phyloP scores from a whole-genome alignment of 73 alveolate genomes.

The Stentor coeruleus region DNA sequence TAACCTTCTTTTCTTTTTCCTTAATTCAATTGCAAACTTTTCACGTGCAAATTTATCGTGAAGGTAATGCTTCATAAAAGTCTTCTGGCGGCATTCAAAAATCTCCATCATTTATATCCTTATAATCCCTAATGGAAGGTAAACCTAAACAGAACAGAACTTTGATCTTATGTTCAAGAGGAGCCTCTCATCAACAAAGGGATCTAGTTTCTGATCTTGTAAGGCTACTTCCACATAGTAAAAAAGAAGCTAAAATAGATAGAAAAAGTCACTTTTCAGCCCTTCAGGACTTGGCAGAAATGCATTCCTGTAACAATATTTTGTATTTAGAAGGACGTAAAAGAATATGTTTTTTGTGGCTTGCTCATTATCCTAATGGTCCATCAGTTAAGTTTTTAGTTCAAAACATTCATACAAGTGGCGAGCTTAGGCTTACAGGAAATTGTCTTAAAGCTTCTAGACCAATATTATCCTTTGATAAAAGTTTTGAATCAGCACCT shows the following conservation, averaged over 20 bases:
- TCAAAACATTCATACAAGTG: conserved; percentile 82
- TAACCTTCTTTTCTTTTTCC: background rate
- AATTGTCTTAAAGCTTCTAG: conserved; percentile 93
- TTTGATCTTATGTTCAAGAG: conserved; percentile 84
- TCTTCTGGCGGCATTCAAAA: background rate
- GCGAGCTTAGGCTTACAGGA: conserved; percentile 95
- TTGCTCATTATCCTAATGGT: conserved; percentile 92
- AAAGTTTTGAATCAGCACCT: conserved; percentile 54
- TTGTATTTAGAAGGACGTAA: conserved; percentile 88
- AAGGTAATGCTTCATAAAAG: background rate
- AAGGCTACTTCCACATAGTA: conserved; percentile 90
- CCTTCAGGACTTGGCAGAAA: conserved; percentile 81
- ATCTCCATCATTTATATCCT: background rate
- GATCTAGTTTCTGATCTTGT: conserved; percentile 79
- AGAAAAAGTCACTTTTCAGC: conserved; percentile 77
- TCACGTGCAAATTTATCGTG: background rate
- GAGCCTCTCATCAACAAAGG: conserved; percentile 76
- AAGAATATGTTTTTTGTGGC: conserved; percentile 88
- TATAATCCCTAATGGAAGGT: too few relatives aligned
- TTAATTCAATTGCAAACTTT: background rate
- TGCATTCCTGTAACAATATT: conserved; percentile 88
- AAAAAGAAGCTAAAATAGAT: conserved; percentile 95
- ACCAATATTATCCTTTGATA: conserved; percentile 93
- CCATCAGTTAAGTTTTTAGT: conserved; percentile 91
- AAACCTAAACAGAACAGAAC: conserved; percentile 48